phyloP scores from a whole-genome alignment of 2,329 filamentous ascomycete species.

The Helminthosporium solani region DNA sequence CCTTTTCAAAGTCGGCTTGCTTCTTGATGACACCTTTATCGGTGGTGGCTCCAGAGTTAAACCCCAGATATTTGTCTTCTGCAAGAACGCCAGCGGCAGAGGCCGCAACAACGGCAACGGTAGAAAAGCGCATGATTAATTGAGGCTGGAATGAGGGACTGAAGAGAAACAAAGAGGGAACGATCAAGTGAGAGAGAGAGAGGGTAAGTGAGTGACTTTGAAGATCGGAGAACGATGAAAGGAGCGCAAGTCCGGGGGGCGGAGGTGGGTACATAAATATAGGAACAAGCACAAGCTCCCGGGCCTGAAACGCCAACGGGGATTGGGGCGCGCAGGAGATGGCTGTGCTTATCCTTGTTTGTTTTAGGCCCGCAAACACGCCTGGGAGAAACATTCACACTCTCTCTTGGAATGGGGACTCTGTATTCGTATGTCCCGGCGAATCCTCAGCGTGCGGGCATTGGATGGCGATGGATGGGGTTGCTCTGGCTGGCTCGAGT shows the following conservation, averaged over 20 bases:
- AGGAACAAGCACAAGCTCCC: background rate
- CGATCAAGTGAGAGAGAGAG: background rate
- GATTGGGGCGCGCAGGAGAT: background rate
- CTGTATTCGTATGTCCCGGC: too few relatives aligned
- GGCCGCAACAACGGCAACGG: constrained; percentile 23
- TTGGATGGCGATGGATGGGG: too few relatives aligned
- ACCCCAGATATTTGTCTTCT: constrained; percentile 30
- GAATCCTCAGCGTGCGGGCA: too few relatives aligned
- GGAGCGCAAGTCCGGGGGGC: background rate
- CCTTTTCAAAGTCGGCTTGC: constrained; percentile 66
- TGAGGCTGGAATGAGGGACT: constrained; percentile 6
- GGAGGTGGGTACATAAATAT: background rate
- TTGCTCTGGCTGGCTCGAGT: too few relatives aligned
- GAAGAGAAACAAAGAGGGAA: constrained; percentile 7
- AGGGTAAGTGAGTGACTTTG: background rate
- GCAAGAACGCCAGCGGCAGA: constrained; percentile 22
- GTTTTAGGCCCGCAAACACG: background rate
- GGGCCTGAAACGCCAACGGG: background rate
- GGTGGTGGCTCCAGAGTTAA: constrained; percentile 37
- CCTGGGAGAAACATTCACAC: too few relatives aligned
- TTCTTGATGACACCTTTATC: constrained; percentile 49
- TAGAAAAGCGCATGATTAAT: constrained; percentile 28
- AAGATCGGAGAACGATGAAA: background rate
- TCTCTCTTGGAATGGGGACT: too few relatives aligned
- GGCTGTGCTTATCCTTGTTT: background rate